Percentiles rank a stretch among this genome's conserved stretches.
Conservation (phyloP, 208 protist genomes). For the Angomonas ambiguus region DNA sequence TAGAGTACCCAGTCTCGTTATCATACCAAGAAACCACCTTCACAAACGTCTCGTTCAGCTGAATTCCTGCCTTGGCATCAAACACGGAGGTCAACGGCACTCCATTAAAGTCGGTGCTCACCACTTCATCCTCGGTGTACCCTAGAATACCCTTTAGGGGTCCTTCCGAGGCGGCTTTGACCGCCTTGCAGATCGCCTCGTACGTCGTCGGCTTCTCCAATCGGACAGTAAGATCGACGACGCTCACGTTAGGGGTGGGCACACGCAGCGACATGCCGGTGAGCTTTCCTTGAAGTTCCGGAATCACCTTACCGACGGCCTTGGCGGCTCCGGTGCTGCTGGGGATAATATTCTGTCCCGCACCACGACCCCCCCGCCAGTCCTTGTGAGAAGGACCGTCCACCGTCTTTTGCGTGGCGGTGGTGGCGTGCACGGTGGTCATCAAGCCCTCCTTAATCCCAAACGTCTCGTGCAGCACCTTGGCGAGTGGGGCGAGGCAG, state of each 20-base stretch:
- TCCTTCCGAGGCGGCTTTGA: constrained; percentile 91
- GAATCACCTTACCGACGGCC: constrained; percentile 97
- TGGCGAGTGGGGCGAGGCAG: constrained; percentile 98
- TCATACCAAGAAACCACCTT: constrained; percentile 99
- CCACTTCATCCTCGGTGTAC: constrained; percentile 98
- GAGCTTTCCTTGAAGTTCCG: constrained; percentile 85
- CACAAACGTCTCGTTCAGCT: constrained; percentile 94
- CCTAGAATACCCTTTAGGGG: constrained; percentile 95
- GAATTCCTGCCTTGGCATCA: constrained; percentile 96
- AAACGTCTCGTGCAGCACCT: constrained; percentile 95
- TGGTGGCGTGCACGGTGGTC: constrained; percentile 99
- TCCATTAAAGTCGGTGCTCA: constrained; percentile 98
- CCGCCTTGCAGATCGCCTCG: constrained; percentile 93
- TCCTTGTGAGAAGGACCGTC: constrained; percentile 97
- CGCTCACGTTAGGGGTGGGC: constrained; percentile 97
- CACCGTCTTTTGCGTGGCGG: constrained; percentile 98
- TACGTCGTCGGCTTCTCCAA: constrained; percentile 91
- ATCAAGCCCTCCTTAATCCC: constrained; percentile 97
- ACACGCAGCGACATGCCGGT: constrained; percentile 99
- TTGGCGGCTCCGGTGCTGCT: constrained; percentile 98
- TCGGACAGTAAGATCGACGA: constrained; percentile 97
- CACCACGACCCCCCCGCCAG: constrained; percentile 96
- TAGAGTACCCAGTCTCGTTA: constrained; percentile 99
- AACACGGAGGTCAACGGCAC: constrained; percentile 96
- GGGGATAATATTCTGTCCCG: constrained; percentile 98